Conservation (phyloP, 2,329 filamentous ascomycete species). For the Alternaria angustiovoidea region DNA sequence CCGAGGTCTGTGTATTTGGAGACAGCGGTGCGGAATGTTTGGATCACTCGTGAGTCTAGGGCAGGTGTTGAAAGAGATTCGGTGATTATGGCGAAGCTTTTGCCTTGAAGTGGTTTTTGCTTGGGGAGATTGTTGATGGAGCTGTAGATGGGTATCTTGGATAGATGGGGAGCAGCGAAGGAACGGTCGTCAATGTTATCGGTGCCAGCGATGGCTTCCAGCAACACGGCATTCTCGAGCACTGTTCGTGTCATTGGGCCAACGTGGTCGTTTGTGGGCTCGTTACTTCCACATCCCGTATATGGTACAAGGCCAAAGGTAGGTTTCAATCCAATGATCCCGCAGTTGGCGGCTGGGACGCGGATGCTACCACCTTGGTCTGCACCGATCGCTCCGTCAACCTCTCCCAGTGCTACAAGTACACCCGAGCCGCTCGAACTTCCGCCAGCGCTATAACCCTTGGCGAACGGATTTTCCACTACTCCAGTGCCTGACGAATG, state of each 20-base stretch:
- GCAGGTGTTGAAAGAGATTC: slow-evolving; percentile 41
- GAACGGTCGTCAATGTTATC: slow-evolving; percentile 59
- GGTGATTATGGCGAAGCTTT: slow-evolving; percentile 37
- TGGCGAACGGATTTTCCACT: slow-evolving; percentile 56
- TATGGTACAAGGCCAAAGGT: slow-evolving; percentile 63
- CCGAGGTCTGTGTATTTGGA: slow-evolving; percentile 56
- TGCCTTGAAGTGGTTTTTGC: slow-evolving; percentile 34
- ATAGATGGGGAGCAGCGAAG: slow-evolving; percentile 44
- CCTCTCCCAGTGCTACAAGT: slow-evolving; percentile 55
- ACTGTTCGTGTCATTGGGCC: slow-evolving; percentile 57
- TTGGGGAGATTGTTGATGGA: slow-evolving; percentile 19
- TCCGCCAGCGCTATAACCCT: slow-evolving; percentile 60
- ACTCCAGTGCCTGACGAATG: slow-evolving; percentile 51
- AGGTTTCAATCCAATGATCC: slow-evolving; percentile 60
- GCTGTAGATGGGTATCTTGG: slow-evolving; percentile 38
- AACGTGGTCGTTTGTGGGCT: slow-evolving; percentile 61
- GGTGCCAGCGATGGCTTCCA: slow-evolving; percentile 58
- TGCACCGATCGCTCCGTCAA: slow-evolving; percentile 59
- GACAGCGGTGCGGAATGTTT: slow-evolving; percentile 55
- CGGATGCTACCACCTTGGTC: slow-evolving; percentile 60
- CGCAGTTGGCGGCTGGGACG: slow-evolving; percentile 52
- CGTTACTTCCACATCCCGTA: slow-evolving; percentile 59
- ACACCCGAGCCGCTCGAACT: slow-evolving; percentile 60
- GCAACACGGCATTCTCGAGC: slow-evolving; percentile 53
- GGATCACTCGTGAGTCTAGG: slow-evolving; percentile 52